These are phyloP conservation scores for Trichoderma gamsii DNA, from an alignment of 495 filamentous ascomycete genomes.

Conservation along the genomic window DNA sequence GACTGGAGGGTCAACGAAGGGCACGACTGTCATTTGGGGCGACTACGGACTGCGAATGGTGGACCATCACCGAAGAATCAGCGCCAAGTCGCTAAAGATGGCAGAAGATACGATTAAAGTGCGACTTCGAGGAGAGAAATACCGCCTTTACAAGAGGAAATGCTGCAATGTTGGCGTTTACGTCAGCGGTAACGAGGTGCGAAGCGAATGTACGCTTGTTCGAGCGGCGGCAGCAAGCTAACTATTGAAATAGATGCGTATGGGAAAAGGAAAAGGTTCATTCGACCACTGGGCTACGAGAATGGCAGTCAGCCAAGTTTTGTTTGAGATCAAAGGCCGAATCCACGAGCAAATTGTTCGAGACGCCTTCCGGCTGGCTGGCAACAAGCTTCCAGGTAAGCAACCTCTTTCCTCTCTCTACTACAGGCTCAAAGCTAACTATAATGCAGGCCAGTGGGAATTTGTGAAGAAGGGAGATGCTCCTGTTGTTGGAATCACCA, in stretches of 20 bases:
- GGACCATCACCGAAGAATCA: conserved; percentile 87
- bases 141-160: conserved; percentile 83
- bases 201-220: conserved; percentile 17
- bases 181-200: conserved; percentile 84
- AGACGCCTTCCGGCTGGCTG: conserved; percentile 91
- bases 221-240: conserved; percentile 13
- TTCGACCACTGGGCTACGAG: conserved; percentile 95
- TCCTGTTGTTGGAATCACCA: conserved; percentile 88
- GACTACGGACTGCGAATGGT: conserved; percentile 92
- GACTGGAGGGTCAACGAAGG: conserved; percentile 83
- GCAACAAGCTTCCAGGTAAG: conserved; percentile 90
- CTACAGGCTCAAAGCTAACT: not conserved
- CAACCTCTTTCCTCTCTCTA: conserved; percentile 18
- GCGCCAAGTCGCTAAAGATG: conserved; percentile 75
- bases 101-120: conserved; percentile 89
- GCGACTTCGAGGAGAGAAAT: conserved; percentile 84
- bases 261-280: conserved; percentile 97
- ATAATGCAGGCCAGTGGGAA: conserved; percentile 71
- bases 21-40: conserved; percentile 93
- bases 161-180: conserved; percentile 91
- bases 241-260: conserved; percentile 53
- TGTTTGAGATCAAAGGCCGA: conserved; percentile 88
- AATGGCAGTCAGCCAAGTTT: conserved; percentile 76
- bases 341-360: conserved; percentile 90
- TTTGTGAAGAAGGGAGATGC: conserved; percentile 91